Evolutionary conservation across 352 stramenopile genomes (phyloP), one percentile per base, ranked within the genome.

Genomic region (Phytopythium ostracodes): DNA sequence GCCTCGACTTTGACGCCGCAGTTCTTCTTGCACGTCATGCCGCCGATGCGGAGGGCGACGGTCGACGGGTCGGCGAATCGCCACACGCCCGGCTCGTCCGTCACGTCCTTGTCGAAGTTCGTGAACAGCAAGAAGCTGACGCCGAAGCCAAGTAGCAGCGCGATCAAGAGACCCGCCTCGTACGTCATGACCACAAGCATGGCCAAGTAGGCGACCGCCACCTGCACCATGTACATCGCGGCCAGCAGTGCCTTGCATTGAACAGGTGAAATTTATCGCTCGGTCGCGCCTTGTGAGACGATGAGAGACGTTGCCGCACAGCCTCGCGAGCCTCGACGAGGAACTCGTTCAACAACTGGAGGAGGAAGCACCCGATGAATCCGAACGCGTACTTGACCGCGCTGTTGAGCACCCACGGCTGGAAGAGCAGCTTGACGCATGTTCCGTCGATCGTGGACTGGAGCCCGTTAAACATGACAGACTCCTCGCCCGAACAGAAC

Each of bases 21-120:
- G 58, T 90, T 92, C 18, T 93, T 91, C 67, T 90, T 79, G 31
- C 78, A 88, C 12, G 78, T 97, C 81, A 97, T 97, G 44, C 92
- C 91, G 43, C 96, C 84, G 5, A 98, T 77, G 46, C 73, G 68
- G 24, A 96, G 77, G 18, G 71, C 65, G 42, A 92, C 71, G 11
- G 77, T 91, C 20, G 81, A 85, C 59, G 74, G 70, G 53, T 91
- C 77, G 17, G 46, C 81, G 62, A 81, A 90, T 17, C 81, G 75
- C 81, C 81, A 90, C 47, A 76, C 75, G 12, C 79, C 84, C 42
- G 77, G 81, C 63, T 89, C 82, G 50, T 83, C 68, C 12, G 80
- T 86, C 47, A 89, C 65, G 14, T 91, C 76, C 11, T 66, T 73
- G 35, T 91, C 81, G 0, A 82, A 91, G 67, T 91, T 80, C 64